Evolutionary conservation across 176 grass and related monocot species (phyloP).

Genomic region (Alopecurus myosuroides): DNA sequence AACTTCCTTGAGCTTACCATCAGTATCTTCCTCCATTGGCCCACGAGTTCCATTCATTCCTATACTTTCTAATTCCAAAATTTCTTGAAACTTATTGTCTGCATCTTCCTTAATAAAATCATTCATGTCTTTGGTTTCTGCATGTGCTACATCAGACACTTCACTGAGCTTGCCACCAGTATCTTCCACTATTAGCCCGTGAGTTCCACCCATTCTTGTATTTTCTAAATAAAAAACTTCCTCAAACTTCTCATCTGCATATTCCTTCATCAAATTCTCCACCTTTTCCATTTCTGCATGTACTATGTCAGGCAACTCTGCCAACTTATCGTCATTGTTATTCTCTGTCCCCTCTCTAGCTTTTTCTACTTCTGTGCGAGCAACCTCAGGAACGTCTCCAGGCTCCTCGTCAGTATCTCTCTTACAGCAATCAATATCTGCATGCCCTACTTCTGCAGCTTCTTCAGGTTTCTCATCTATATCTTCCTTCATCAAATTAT

Average conservation of each 20-base stretch:
- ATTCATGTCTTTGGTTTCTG: not conserved
- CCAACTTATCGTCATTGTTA: not conserved
- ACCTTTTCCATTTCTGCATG: not conserved
- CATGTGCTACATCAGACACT: not conserved
- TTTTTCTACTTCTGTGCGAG: not conserved
- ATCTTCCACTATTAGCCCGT: constrained; percentile 11
- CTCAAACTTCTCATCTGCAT: not conserved
- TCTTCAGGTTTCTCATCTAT: not conserved
- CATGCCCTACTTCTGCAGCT: not conserved
- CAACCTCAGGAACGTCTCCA: constrained; percentile 2
- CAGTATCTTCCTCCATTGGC: constrained; percentile 9
- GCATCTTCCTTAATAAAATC: not conserved
- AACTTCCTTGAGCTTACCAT: constrained; percentile 6
- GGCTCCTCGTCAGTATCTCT: not conserved
- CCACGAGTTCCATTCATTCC: constrained; percentile 1
- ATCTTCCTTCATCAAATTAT: not conserved
- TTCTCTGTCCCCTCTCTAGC: not conserved
- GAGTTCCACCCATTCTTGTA: not conserved
- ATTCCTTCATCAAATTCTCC: not conserved
- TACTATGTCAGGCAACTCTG: not conserved
- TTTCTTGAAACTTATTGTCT: not conserved
- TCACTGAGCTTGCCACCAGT: not conserved
- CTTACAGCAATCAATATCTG: not conserved
- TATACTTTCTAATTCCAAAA: constrained; percentile 7
- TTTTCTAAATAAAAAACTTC: not conserved